phyloP scores from a whole-genome alignment of 169 alveolate genomes.

The Plasmodium malariae region DNA sequence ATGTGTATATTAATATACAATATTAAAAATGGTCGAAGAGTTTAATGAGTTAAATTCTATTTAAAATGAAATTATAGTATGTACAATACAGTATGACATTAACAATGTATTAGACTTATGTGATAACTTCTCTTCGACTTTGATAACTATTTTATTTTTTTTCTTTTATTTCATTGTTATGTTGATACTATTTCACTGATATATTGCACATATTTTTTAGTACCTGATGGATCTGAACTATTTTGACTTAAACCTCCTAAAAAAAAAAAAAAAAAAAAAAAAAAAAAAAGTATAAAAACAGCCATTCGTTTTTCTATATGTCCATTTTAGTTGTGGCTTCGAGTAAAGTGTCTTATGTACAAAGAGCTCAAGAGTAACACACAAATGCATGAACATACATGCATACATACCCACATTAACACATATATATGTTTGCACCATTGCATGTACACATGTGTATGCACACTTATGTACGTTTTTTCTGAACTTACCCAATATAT shows the following conservation, averaged over 20 bases:
- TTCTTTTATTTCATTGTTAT: background rate
- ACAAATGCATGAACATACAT: background rate
- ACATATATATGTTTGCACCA: background rate
- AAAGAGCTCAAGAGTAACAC: no score
- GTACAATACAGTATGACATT: no score
- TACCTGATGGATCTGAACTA: conserved; percentile 45
- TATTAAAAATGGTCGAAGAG: no score
- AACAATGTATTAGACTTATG: no score
- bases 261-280: background rate
- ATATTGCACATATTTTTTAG: no score
- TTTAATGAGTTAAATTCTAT: no score
- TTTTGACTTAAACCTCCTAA: conserved; percentile 60
- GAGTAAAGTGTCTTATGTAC: background rate
- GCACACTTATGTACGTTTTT: background rate
- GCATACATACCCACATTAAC: background rate
- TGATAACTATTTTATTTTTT: conserved; percentile 4
- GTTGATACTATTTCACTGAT: no score
- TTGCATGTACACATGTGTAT: background rate
- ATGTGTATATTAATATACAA: no score
- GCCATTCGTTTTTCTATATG: background rate
- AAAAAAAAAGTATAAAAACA: background rate
- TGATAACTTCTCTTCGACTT: no score
- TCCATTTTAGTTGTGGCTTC: background rate
- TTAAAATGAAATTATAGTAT: no score
- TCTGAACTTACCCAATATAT: conserved; percentile 43